Conservation (phyloP, 129 eudicot species). For the Sambucus nigra region DNA sequence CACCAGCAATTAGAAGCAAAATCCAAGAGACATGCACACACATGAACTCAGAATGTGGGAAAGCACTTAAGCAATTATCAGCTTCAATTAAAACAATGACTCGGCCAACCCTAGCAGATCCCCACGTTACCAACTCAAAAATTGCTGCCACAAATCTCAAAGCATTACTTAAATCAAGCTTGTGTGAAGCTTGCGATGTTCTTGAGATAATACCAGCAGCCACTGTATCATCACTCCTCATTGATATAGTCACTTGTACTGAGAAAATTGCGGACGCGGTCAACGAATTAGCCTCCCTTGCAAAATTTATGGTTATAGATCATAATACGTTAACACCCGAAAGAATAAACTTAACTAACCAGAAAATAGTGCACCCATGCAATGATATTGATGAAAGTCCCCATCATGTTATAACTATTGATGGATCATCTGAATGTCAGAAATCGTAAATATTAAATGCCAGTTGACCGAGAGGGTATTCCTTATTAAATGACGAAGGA, state of each 20-base stretch:
- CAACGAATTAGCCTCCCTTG: not conserved
- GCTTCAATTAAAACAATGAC: not conserved
- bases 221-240: not conserved
- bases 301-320: not conserved
- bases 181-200: not conserved
- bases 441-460: too few relatives aligned
- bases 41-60: not conserved
- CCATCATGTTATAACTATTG: too few relatives aligned
- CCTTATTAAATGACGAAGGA: too few relatives aligned
- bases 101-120: too few relatives aligned
- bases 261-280: not conserved
- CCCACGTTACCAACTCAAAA: not conserved
- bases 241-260: not conserved
- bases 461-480: too few relatives aligned
- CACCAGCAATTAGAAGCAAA: not conserved
- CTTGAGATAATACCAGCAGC: not conserved
- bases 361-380: too few relatives aligned
- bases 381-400: too few relatives aligned
- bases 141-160: not conserved
- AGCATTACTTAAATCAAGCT: not conserved
- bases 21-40: not conserved
- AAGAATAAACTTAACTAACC: too few relatives aligned
- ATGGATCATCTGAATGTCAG: too few relatives aligned
- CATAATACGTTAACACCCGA: too few relatives aligned
- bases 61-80: not conserved